Base-by-base conservation (phyloP, 2,329 filamentous ascomycete genomes). In the Colletotrichum liriopes region DNA sequence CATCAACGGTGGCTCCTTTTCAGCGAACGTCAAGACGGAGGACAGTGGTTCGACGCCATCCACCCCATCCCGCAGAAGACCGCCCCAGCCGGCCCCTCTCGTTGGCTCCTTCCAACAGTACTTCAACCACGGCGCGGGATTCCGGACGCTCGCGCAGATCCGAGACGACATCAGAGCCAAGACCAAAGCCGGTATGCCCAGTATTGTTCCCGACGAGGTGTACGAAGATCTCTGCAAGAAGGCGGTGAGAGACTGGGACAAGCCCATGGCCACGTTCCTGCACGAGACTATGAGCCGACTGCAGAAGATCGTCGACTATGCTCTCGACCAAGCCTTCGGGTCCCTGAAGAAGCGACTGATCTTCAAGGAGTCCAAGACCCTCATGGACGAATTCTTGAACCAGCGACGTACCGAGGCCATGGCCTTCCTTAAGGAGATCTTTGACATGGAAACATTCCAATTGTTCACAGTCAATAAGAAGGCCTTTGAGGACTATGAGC, bases 391-490 rank as follows among this genome's bases (percentile, higher is more conserved):
- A 0, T 90, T 87, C 61, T 80, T 91, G 1, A 78, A 81, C 0
- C 75, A 82, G 0, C 83, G 83, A 37, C 79, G 82, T 0, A 74
- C 75, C 0, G 78, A 79, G 1, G 83, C 87, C 0, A 74, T 78
- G 3, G 75, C 73, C 0, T 81, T 83, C 0, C 81, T 90, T 0
- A 62, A 76, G 0, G 79, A 86, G 0, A 83, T 88, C 2, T 91
- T 87, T 75, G 74, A 82, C 0, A 85, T 90, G 1, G 91, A 93
- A 75, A 82, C 82, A 0, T 81, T 85, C 9, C 85, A 87, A 3
- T 84, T 92, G 0, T 90, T 90, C 72, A 93, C 90, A 0, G 86
- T 90, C 35, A 89, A 90, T 54, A 79, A 83, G 0, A 84, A 86
- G 0, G 82, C 84, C 0, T 87, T 90, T 55, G 76, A 82, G 2